These are phyloP conservation scores for Pyrus hybrid DNA, from an alignment of 331 rosid species.

Conservation along the genomic window DNA sequence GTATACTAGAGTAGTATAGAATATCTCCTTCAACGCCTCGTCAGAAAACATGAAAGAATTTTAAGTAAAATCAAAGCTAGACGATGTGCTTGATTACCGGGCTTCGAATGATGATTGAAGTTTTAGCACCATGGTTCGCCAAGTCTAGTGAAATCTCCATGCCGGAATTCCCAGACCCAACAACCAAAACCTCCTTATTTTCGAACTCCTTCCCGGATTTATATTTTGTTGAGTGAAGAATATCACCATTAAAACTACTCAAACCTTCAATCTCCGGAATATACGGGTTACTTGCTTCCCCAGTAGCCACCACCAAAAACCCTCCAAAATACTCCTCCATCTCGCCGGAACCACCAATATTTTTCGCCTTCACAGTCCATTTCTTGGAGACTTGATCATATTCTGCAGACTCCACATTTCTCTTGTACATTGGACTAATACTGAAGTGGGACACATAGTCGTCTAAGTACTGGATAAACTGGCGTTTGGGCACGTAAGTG, in stretches of 20 bases:
- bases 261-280: conserved; percentile 41
- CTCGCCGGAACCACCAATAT: not conserved
- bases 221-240: conserved; percentile 43
- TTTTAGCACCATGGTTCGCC: conserved; percentile 38
- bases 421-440: conserved; percentile 30
- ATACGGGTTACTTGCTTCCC: conserved; percentile 45
- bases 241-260: conserved; percentile 30
- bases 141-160: conserved; percentile 67
- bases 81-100: conserved; percentile 29
- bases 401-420: conserved; percentile 34
- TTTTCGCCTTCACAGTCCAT: conserved; percentile 40
- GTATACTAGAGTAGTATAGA: too few species aligned
- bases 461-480: conserved; percentile 37
- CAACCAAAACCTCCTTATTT: conserved; percentile 48
- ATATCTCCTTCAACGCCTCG: not conserved
- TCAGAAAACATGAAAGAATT: not conserved
- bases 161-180: conserved; percentile 81
- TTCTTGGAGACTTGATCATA: conserved; percentile 1
- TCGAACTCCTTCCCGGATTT: conserved; percentile 35
- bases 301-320: conserved; percentile 61
- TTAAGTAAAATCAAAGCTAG: not conserved
- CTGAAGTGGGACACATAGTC: conserved; percentile 36
- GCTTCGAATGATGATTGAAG: conserved; percentile 53
- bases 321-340: conserved; percentile 28
- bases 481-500: conserved; percentile 31